Base-by-base conservation (phyloP, 2,329 filamentous ascomycete genomes). In the Stagonosporopsis rhizophila region DNA sequence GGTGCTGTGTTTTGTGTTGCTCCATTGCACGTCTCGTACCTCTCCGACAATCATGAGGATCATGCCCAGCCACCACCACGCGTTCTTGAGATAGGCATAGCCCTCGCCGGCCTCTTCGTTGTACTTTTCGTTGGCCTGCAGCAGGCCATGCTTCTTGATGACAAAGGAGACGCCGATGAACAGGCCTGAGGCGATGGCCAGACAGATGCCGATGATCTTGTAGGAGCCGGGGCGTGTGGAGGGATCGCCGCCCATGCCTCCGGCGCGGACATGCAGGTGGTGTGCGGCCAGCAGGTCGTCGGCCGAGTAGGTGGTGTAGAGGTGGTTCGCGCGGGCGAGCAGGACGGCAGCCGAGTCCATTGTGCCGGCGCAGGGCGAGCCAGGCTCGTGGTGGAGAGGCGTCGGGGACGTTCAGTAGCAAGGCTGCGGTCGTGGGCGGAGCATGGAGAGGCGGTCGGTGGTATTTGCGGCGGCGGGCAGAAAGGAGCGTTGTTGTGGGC, bases 161-260 rank as follows among this genome's bases (percentile, higher is more conserved):
- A 98, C 93, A 75, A 98, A 99, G 0, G 94, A 98, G 14, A 89
- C 84, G 51, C 95, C 95, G 72, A 99, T 99, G 75, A 98, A 98
- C 55, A 91, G 75, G 38, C 95, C 95, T 0, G 94, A 98, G 28
- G 87, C 87, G 56, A 97, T 84, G 15, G 95, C 95, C 32, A 99
- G 82, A 20, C 87, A 83, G 60, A 99, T 91, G 52, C 95, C 95
- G 64, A 98, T 85, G 23, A 88, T 86, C 74, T 97, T 98, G 83
- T 90, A 98, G 30, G 80, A 78, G 9, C 82, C 75, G 1, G 86
- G 86, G 20, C 85, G 80, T 40, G 61, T 55, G 34, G 67, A 60
- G 14, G 64, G 39, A 27, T 71, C 62, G 38, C 69, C 69, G 38
- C 67, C 70, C 25, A 68, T 62, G 37, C 66, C 68, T 22, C 78